These are phyloP conservation scores for Epithele typhae DNA, from an alignment of 768 basidiomycete species.

Conservation along the genomic window DNA sequence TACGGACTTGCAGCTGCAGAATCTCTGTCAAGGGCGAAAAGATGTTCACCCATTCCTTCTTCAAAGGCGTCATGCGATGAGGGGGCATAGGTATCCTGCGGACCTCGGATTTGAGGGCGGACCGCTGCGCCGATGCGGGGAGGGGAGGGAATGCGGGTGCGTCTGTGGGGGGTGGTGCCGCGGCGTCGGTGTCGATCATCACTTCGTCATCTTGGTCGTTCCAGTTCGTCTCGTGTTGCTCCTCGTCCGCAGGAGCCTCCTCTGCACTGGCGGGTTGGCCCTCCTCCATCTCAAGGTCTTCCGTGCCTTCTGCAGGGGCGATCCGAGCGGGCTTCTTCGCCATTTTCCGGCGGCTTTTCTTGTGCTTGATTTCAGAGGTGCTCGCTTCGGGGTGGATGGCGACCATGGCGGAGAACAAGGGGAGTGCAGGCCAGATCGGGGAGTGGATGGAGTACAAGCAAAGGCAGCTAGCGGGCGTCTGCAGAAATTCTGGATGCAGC, in stretches of 20 bases:
- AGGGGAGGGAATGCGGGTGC: slow-evolving; percentile 71
- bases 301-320: slow-evolving; percentile 14
- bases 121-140: slow-evolving; percentile 50
- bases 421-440: neutral
- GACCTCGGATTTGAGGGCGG: slow-evolving; percentile 74
- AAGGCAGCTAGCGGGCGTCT: slow-evolving; percentile 13
- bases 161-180: slow-evolving; percentile 41
- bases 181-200: slow-evolving; percentile 51
- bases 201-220: slow-evolving; percentile 53
- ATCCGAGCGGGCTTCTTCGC: slow-evolving; percentile 32
- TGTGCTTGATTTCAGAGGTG: slow-evolving; percentile 29
- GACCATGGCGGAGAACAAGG: slow-evolving; percentile 28
- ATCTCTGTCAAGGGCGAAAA: slow-evolving; percentile 96
- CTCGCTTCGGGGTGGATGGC: slow-evolving; percentile 34
- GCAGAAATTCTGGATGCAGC: slow-evolving; percentile 16
- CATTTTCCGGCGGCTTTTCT: slow-evolving; percentile 43
- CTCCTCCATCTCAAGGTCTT: slow-evolving; percentile 17
- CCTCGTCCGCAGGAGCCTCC: neutral
- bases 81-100: slow-evolving; percentile 90
- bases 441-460: slow-evolving; percentile 6
- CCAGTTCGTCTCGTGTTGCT: slow-evolving; percentile 8
- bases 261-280: slow-evolving; percentile 1
- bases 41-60: slow-evolving; percentile 94
- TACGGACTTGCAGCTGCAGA: slow-evolving; percentile 90
- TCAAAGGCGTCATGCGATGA: slow-evolving; percentile 95